These are phyloP conservation scores for Cyclanthera cordifolia DNA, from an alignment of 306 rosid genomes.

Conservation along the genomic window DNA sequence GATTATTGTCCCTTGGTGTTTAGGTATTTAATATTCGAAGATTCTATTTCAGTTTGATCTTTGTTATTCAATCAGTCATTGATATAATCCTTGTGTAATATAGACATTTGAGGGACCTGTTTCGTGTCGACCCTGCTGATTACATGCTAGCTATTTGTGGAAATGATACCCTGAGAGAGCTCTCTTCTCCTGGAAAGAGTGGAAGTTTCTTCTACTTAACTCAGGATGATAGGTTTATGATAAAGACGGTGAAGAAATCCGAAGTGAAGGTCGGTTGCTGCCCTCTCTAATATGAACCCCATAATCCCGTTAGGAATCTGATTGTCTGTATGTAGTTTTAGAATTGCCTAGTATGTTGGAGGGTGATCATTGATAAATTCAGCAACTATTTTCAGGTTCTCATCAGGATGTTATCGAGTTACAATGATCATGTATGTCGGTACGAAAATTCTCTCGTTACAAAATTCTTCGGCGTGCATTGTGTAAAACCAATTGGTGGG, in stretches of 20 bases:
- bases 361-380: no score
- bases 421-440: slow-evolving; percentile 49
- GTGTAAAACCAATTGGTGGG: slow-evolving; percentile 88
- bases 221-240: slow-evolving; percentile 91
- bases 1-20: slow-evolving; percentile 93
- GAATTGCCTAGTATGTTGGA: no score
- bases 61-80: no score
- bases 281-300: no score
- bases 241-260: slow-evolving; percentile 85
- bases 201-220: slow-evolving; percentile 90
- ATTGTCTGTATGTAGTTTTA: no score
- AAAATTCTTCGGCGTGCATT: slow-evolving; percentile 81
- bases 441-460: slow-evolving; percentile 83
- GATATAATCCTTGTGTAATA: no score
- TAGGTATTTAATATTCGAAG: no score
- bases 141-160: slow-evolving; percentile 93
- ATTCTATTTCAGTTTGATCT: no score
- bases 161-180: slow-evolving; percentile 81
- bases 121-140: slow-evolving; percentile 84
- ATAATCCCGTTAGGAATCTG: no score
- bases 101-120: slow-evolving; percentile 69
- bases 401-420: slow-evolving; percentile 79
- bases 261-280: slow-evolving; percentile 91
- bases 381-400: slow-evolving; percentile 75
- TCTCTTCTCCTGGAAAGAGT: slow-evolving; percentile 94